Evolutionary conservation across 345 rosid genomes (phyloP), one percentile per base, ranked within the genome.

Genomic region (Carallia pectinifolia): DNA sequence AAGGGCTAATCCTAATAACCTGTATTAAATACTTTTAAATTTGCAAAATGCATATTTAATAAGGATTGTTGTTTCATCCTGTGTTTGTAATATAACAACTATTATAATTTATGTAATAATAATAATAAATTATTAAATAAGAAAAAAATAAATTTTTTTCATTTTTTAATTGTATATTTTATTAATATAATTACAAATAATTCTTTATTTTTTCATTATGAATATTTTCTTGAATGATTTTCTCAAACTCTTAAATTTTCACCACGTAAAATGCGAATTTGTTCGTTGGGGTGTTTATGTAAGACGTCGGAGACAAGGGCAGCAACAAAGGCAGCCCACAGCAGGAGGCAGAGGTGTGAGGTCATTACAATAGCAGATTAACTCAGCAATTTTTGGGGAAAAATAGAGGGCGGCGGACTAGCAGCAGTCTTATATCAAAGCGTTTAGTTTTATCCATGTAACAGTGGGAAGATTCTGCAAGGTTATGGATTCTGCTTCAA

Each of bases 271-370:
- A 48, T 52, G 56, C 61, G 65, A 61, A 72, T 69, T 70, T 55
- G 67, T 66, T 74, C 63, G 72, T 79, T 5, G 77, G 71, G 65
- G 23, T 23, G 23, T 79, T 75, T 75, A 67, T 72, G 85, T 71
- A 70, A 62, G 69, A 31, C 77, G 83, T 79, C 85, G 79, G 82
- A 68, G 79, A 77, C 80, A 76, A 66, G 15, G 17, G 69, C 77
- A 68, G 68, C 74, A 63, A 50, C 52, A 33, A 73, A 63, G 62
- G 50, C 61, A 38, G 73, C 38, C 34, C 29, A 30, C 13, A 66
- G 67, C 58, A 62, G 71, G 67, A 73, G 38, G 15, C 80, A 81
- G 76, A 71, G 76, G 44, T 81, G 44, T 81, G 80, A 80, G 64
- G 84, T 74, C 81, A 77, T 69, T 39, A 67, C 56, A 71, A 56